Percentiles rank a stretch among this genome's conserved stretches.
phyloP scores from a whole-genome alignment of 805 yeast species.

The Scheffersomyces coipomensis region DNA sequence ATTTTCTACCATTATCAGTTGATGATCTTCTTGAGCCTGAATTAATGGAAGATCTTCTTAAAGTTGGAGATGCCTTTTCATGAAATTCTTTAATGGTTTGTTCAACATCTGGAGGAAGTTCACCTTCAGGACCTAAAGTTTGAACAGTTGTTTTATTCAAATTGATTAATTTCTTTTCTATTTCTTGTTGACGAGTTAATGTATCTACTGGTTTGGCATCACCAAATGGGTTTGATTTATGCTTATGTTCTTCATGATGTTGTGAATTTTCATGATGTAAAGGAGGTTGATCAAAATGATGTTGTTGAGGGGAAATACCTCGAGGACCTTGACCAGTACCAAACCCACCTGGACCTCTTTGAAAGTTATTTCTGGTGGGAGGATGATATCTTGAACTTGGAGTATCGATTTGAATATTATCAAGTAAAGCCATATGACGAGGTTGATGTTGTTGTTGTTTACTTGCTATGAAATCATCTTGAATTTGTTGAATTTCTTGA shows the following conservation, averaged over 20 bases:
- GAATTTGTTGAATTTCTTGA: constrained; percentile 26
- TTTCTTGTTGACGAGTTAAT: constrained; percentile 58
- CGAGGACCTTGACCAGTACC: not conserved
- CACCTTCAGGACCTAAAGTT: constrained; percentile 20
- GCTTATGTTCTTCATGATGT: constrained; percentile 12
- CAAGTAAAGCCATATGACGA: constrained; percentile 9
- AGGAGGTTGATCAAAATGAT: not conserved
- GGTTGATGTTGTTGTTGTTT: constrained; percentile 10
- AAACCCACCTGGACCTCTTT: not conserved
- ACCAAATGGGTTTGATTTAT: constrained; percentile 74
- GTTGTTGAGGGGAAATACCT: not conserved
- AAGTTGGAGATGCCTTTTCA: constrained; percentile 10
- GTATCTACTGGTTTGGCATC: constrained; percentile 84
- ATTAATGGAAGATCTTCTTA: constrained; percentile 6
- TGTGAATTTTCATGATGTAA: not conserved
- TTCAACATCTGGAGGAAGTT: constrained; percentile 6
- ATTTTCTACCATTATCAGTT: constrained; percentile 6
- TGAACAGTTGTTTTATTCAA: constrained; percentile 32
- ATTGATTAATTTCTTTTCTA: constrained; percentile 43
- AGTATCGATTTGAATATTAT: constrained; percentile 5
- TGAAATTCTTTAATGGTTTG: constrained; percentile 10
- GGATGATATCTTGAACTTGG: not conserved
- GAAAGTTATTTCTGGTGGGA: not conserved
- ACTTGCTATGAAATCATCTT: constrained; percentile 21
- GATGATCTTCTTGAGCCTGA: not conserved